Conservation (phyloP, 441 rosid genomes). For the Populus trichocarpa region DNA sequence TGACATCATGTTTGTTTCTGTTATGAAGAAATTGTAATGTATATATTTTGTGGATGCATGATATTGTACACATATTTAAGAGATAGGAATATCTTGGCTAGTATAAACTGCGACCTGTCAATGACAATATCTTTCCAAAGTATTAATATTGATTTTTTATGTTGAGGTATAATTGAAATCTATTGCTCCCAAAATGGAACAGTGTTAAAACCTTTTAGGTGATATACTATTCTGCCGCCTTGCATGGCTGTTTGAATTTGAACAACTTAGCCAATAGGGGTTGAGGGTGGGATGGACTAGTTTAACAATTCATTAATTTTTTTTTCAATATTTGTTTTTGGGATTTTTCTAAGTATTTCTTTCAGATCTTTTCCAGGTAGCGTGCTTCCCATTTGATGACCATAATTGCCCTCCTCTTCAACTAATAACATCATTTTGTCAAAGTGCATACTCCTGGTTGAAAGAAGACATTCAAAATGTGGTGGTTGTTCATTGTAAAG, state of each 20-base stretch:
- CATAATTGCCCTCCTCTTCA: conserved; percentile 88
- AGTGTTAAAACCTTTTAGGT: not conserved
- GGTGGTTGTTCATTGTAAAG: conserved; percentile 89
- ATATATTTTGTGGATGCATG: conserved; percentile 3
- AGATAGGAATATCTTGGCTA: not conserved
- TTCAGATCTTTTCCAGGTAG: conserved; percentile 44
- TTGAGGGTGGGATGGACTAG: not conserved
- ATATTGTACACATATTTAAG: not conserved
- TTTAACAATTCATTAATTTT: not conserved
- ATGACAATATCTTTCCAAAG: not conserved
- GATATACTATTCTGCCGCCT: not conserved
- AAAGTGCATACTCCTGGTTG: conserved; percentile 84
- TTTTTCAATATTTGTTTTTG: not conserved
- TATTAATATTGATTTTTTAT: not conserved
- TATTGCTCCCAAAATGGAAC: not conserved
- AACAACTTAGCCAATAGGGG: not conserved
- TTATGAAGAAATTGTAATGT: not conserved
- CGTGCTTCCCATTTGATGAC: conserved; percentile 84
- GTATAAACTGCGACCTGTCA: not conserved
- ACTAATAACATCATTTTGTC: conserved; percentile 70
- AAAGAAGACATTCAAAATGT: conserved; percentile 84
- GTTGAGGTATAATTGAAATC: not conserved
- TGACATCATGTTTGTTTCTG: not conserved
- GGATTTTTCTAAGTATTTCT: conserved; percentile 1
- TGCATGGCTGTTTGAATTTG: not conserved